Percentiles rank a stretch among this genome's conserved stretches.
Conservation (phyloP, 2,329 filamentous ascomycete genomes). For the Raffaelea arxii region DNA sequence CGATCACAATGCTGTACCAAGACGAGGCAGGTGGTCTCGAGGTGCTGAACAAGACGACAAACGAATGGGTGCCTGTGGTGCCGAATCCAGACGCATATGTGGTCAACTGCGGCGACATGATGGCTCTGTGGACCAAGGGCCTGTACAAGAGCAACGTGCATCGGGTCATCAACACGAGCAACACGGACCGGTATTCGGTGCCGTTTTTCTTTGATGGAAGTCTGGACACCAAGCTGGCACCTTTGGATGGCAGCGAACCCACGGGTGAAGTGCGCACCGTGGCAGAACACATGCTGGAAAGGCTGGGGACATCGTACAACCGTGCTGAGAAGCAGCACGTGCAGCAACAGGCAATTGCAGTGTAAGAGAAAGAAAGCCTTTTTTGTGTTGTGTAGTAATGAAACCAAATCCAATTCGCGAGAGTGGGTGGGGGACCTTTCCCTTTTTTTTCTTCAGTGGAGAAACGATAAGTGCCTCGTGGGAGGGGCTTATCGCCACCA, state of each 20-base stretch:
- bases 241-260: slow-evolving; percentile 21
- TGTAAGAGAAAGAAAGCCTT: neutral
- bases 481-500: no score
- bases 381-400: no score
- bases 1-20: slow-evolving; percentile 45
- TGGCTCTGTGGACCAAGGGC: slow-evolving; percentile 40
- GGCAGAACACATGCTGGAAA: slow-evolving; percentile 23
- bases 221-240: slow-evolving; percentile 26
- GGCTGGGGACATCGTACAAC: slow-evolving; percentile 19
- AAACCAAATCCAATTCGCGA: no score
- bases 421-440: no score
- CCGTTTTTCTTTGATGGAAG: slow-evolving; percentile 48
- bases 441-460: no score
- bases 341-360: no score
- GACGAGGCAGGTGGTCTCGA: slow-evolving; percentile 40
- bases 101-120: slow-evolving; percentile 40
- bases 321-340: slow-evolving; percentile 7
- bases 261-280: slow-evolving; percentile 16
- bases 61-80: slow-evolving; percentile 32
- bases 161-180: slow-evolving; percentile 42
- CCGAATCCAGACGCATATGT: slow-evolving; percentile 37
- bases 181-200: slow-evolving; percentile 42
- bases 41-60: slow-evolving; percentile 34
- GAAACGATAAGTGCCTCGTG: no score
- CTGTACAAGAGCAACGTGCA: slow-evolving; percentile 44